Percentiles rank a stretch among this genome's conserved stretches.
Evolutionary conservation across 768 basidiomycete species (phyloP).

Genomic region (Mycena galericulata): DNA sequence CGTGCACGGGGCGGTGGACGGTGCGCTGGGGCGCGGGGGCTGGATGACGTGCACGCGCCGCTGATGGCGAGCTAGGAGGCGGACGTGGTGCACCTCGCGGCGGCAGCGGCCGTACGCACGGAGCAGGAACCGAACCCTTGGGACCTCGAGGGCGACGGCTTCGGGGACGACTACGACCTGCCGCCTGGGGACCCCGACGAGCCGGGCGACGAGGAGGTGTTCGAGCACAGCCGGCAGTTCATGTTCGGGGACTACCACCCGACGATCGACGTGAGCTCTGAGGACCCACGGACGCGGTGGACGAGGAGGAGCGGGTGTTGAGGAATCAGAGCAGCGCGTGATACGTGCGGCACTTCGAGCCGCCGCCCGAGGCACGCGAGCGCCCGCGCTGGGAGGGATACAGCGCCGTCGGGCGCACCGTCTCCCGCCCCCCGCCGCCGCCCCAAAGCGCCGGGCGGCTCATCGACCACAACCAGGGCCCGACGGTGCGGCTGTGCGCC

Average conservation of each 20-base stretch:
- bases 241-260: conserved; percentile 96
- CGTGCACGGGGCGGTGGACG: conserved; percentile 49
- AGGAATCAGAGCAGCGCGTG: conserved; percentile 80
- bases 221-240: conserved; percentile 78
- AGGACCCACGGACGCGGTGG: conserved; percentile 71
- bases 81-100: conserved; percentile 72
- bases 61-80: conserved; percentile 73
- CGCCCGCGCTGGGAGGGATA: conserved; percentile 66
- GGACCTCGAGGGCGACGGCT: conserved; percentile 40
- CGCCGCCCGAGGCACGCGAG: conserved; percentile 51
- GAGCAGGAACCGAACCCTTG: conserved; percentile 56
- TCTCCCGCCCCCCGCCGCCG: conserved; percentile 21
- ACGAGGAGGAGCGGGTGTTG: conserved; percentile 88
- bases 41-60: conserved; percentile 79
- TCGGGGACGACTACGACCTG: conserved; percentile 64
- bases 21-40: no score
- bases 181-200: conserved; percentile 78
- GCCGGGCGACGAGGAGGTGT: conserved; percentile 77
- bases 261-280: conserved; percentile 87
- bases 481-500: conserved; percentile 51
- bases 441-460: conserved; percentile 41
- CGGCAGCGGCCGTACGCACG: conserved; percentile 61
- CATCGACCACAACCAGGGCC: conserved; percentile 61
- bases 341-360: conserved; percentile 63
- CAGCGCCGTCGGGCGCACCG: conserved; percentile 60